A percentile compares a stretch with the other conserved stretches of the same genome.
Conservation (phyloP, 257 asterid species). For the Nicotiana undulata region DNA sequence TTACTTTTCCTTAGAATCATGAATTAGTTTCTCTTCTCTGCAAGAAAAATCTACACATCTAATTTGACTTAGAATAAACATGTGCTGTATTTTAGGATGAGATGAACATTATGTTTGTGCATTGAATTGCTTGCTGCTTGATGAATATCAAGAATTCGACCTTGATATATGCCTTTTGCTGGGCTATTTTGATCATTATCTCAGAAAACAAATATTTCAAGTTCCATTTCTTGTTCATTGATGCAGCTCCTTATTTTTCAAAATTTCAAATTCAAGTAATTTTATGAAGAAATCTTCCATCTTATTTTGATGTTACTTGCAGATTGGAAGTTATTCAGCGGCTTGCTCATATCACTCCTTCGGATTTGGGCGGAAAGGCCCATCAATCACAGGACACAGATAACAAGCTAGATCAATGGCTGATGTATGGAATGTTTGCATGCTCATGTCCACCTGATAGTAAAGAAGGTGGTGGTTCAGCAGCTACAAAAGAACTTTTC, state of each 20-base stretch:
- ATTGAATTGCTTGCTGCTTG: no score
- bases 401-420: constrained; percentile 96
- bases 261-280: constrained; percentile 1
- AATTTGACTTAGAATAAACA: background rate
- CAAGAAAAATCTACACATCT: background rate
- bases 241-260: background rate
- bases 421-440: constrained; percentile 96
- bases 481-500: constrained; percentile 82
- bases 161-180: background rate
- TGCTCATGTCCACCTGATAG: constrained; percentile 85
- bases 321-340: constrained; percentile 94
- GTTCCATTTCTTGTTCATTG: constrained; percentile 1
- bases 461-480: constrained; percentile 84
- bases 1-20: background rate
- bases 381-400: constrained; percentile 92
- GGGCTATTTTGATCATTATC: background rate
- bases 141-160: background rate
- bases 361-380: constrained; percentile 97
- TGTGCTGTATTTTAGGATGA: background rate
- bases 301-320: constrained; percentile 25
- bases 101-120: background rate
- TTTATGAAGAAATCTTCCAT: background rate
- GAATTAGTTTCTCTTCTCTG: background rate
- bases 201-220: background rate
- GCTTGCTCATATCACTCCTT: constrained; percentile 85